Evolutionary conservation across 352 stramenopile genomes (phyloP).

Genomic region (Pythium dissotocum): DNA sequence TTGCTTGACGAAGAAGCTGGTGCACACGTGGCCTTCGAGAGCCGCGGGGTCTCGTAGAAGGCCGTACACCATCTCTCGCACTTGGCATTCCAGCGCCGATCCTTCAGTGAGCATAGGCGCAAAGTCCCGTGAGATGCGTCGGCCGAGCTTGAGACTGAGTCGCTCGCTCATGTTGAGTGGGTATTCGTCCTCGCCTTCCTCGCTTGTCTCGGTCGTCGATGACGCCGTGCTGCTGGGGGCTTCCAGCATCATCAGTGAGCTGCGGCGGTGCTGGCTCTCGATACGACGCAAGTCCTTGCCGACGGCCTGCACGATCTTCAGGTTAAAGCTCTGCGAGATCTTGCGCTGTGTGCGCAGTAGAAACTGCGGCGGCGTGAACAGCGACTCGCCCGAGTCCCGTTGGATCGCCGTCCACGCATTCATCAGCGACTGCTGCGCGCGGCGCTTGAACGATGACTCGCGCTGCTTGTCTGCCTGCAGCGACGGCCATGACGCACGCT

Average conservation of each 20-base stretch:
- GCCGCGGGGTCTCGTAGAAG: conserved; percentile 18
- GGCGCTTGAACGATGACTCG: conserved; percentile 3
- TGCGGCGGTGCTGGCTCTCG: conserved; percentile 22
- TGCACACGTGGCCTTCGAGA: conserved; percentile 36
- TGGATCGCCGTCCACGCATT: conserved; percentile 21
- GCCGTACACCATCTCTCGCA: conserved; percentile 27
- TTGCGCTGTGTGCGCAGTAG: conserved; percentile 21
- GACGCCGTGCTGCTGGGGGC: conserved; percentile 2
- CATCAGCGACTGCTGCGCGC: conserved; percentile 22
- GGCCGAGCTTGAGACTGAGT: conserved; percentile 18
- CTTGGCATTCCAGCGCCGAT: conserved; percentile 23
- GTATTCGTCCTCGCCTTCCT: conserved; percentile 11
- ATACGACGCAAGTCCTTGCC: conserved; percentile 23
- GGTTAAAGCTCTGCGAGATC: conserved; percentile 29
- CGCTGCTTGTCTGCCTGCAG: neutral
- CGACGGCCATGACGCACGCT: conserved; percentile 21
- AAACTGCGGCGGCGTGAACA: conserved; percentile 23
- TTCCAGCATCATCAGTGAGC: conserved; percentile 19
- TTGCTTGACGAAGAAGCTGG: conserved; percentile 28
- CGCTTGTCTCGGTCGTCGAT: neutral
- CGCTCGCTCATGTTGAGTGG: conserved; percentile 21
- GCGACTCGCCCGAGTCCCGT: conserved; percentile 5
- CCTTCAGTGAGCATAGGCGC: conserved; percentile 29
- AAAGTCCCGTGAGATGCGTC: conserved; percentile 26
- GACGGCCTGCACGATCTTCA: conserved; percentile 26